Evolutionary conservation across 352 stramenopile species (phyloP).

Genomic region (Phytophthora citricola): DNA sequence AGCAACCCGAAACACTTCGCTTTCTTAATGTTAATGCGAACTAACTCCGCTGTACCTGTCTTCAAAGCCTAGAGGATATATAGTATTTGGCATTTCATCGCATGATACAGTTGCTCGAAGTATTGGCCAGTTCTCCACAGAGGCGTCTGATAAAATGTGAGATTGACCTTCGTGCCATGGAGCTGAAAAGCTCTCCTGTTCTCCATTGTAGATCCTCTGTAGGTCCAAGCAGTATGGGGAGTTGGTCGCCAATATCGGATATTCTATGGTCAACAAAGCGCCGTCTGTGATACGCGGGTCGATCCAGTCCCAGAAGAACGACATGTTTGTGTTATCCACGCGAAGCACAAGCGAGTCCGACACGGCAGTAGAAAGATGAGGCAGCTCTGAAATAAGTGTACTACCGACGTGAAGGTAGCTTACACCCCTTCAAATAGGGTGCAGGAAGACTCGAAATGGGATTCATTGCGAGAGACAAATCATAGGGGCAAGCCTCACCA

Average conservation of each 20-base stretch:
- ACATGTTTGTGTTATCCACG: constrained; percentile 26
- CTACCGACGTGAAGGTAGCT: constrained; percentile 29
- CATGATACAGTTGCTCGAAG: constrained; percentile 7
- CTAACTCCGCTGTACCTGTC: constrained; percentile 11
- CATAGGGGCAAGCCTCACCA: constrained; percentile 22
- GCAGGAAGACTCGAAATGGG: constrained; percentile 16
- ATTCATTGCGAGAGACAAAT: constrained; percentile 29
- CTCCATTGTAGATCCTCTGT: constrained; percentile 10
- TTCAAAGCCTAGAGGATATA: constrained; percentile 25
- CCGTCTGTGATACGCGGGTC: background rate
- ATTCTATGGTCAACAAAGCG: background rate
- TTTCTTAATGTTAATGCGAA: too few relatives aligned
- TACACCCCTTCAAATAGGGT: constrained; percentile 21
- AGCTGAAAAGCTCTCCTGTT: constrained; percentile 7
- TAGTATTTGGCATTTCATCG: constrained; percentile 5
- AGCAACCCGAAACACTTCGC: too few relatives aligned
- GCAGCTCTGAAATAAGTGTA: constrained; percentile 23
- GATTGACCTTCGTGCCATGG: constrained; percentile 4
- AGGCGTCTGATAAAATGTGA: constrained; percentile 5
- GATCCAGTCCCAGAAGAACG: constrained; percentile 33
- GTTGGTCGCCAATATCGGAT: constrained; percentile 11
- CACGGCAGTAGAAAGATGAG: constrained; percentile 5
- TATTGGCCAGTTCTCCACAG: constrained; percentile 7
- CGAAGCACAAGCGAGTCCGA: constrained; percentile 15
- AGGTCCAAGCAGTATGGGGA: constrained; percentile 21